Conservation (phyloP, 192 early-diverging fungal genomes). For the Thamnidium elegans region DNA sequence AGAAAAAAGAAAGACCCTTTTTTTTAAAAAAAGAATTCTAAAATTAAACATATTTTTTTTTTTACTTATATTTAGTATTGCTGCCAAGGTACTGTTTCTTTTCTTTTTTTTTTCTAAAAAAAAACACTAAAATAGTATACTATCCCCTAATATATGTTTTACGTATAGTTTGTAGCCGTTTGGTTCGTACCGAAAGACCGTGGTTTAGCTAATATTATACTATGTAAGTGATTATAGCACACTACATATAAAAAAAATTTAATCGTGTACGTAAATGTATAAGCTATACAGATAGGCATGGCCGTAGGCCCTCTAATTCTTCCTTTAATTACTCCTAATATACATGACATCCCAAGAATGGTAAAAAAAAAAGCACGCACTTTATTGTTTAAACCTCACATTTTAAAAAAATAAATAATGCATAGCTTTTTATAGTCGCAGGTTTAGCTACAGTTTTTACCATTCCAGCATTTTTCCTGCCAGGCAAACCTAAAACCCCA, state of each 20-base stretch:
- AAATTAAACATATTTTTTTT: too few species aligned
- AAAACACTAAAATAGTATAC: too few species aligned
- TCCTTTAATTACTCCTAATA: constrained; percentile 12
- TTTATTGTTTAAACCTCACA: too few species aligned
- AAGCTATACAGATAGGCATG: constrained; percentile 23
- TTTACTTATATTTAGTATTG: constrained; percentile 16
- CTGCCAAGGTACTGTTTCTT: constrained; percentile 22
- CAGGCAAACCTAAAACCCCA: constrained; percentile 18
- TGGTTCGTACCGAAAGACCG: constrained; percentile 27
- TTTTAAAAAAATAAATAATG: too few species aligned
- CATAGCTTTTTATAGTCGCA: constrained; percentile 11
- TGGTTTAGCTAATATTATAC: constrained; percentile 29
- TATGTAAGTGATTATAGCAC: constrained; percentile 8
- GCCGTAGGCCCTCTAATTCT: constrained; percentile 11
- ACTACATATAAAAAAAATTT: neutral
- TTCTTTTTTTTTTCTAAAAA: too few species aligned
- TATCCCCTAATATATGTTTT: too few species aligned
- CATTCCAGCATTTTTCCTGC: constrained; percentile 16
- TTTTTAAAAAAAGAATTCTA: too few species aligned
- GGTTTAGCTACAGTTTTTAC: constrained; percentile 12
- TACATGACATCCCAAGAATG: constrained; percentile 14
- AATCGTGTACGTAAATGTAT: neutral
- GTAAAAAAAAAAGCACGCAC: too few species aligned
- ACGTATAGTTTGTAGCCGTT: constrained; percentile 23
- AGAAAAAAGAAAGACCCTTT: neutral